phyloP scores from a whole-genome alignment of 208 protist species.

The Porcisia hertigi region DNA sequence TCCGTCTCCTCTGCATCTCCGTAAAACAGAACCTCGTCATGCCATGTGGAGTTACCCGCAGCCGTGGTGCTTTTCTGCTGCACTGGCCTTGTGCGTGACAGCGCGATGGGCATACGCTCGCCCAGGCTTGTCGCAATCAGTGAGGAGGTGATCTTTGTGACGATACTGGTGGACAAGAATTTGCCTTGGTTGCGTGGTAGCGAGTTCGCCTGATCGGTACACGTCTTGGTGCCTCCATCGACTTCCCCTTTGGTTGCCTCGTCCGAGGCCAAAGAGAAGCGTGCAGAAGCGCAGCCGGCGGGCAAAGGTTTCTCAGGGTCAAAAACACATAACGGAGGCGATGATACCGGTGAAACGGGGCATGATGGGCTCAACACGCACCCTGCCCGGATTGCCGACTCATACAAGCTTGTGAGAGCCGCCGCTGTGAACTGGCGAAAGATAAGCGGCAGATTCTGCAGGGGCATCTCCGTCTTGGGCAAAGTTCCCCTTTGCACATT shows the following conservation, averaged over 20 bases:
- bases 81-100: conserved; percentile 15
- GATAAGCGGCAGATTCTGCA: conserved; percentile 30
- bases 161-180: not conserved
- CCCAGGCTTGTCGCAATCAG: conserved; percentile 18
- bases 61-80: not conserved
- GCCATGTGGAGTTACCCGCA: not conserved
- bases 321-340: conserved; percentile 14
- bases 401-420: conserved; percentile 23
- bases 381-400: conserved; percentile 13
- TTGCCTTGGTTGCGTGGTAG: too few relatives aligned
- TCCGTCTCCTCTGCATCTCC: conserved; percentile 2
- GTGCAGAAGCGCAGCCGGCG: not conserved
- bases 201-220: not conserved
- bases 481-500: not conserved
- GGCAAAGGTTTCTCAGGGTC: conserved; percentile 10
- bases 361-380: not conserved
- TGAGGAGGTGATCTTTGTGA: conserved; percentile 21
- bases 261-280: not conserved
- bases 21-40: conserved; percentile 17
- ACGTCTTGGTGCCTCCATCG: too few relatives aligned
- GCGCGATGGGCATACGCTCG: conserved; percentile 19
- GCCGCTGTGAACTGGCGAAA: conserved; percentile 33
- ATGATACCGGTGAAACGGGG: not conserved
- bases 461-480: not conserved
- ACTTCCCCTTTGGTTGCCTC: not conserved